Evolutionary conservation across 2,329 filamentous ascomycete genomes (phyloP), one percentile per base, ranked within the genome.

Genomic region (Epichloe sylvatica): DNA sequence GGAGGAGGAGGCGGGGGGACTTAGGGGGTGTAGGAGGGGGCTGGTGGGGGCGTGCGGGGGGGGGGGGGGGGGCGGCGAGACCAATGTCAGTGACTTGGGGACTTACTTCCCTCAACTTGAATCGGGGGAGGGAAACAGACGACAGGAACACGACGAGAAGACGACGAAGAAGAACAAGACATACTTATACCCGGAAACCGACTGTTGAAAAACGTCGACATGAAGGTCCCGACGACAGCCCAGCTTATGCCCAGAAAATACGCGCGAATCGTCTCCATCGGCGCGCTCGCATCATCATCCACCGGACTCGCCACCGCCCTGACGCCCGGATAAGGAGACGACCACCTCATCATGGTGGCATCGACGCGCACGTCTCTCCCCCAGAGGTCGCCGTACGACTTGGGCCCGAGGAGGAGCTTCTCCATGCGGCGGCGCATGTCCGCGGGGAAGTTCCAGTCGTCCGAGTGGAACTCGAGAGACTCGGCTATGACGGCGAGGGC

Each of bases 361-460:
- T 70, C 67, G 46, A 69, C 61, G 36, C 67, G 57, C 48, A 71
- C 52, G 52, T 71, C 68, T 7, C 67, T 63, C 67, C 47, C 69
- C 7, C 7, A 71, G 34, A 62, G 63, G 7, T 67, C 63, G 5
- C 68, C 68, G 51, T 70, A 71, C 0, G 54, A 45, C 51, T 71
- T 68, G 1, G 59, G 61, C 0, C 68, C 69, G 11, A 61, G 52
- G 2, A 71, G 53, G 1, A 70, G 59, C n/a, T 56, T 56, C 48
- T 57, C 54, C 65, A 72, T 69, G 17, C 66, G 66, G n/a, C 62
- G 61, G 23, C 67, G 59, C 67, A 70, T 71, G 4, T 68, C 65
- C 2, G 62, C 55, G 0, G 0, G 69, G 38, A 71, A 71, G 54
- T 70, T 70, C 66, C 67, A 70, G 55, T 71, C 69, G 48, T 71